A percentile compares a stretch with the other conserved stretches of the same genome.
Evolutionary conservation across 164 flowering plant species (phyloP).

Genomic region (Magnolia sinica): DNA sequence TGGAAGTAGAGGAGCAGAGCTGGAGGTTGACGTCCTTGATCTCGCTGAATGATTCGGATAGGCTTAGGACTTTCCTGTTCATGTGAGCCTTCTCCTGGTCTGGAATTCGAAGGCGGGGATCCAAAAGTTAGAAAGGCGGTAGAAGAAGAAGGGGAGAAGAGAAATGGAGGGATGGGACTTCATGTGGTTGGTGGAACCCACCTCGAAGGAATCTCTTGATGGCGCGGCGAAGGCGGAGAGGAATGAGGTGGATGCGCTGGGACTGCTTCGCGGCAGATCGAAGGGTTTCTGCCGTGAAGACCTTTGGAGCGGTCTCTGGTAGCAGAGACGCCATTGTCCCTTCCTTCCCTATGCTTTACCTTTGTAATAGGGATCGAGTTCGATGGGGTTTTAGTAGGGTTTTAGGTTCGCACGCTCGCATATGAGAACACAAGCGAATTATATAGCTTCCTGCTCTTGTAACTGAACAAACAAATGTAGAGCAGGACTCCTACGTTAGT

Average conservation of each 20-base stretch:
- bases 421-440: too few species aligned
- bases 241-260: slow-evolving; percentile 46
- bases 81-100: slow-evolving; percentile 71
- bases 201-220: slow-evolving; percentile 72
- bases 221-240: slow-evolving; percentile 84
- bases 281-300: slow-evolving; percentile 67
- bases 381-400: neutral
- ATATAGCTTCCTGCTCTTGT: too few species aligned
- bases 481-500: too few species aligned
- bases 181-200: slow-evolving; percentile 8
- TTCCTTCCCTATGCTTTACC: neutral
- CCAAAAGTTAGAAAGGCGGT: too few species aligned
- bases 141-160: neutral
- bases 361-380: too few species aligned
- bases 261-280: slow-evolving; percentile 81
- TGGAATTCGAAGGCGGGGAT: slow-evolving; percentile 19
- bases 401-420: too few species aligned
- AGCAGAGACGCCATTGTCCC: slow-evolving; percentile 47
- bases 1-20: slow-evolving; percentile 46
- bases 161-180: slow-evolving; percentile 1
- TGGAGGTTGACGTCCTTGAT: slow-evolving; percentile 60
- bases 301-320: slow-evolving; percentile 49
- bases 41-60: slow-evolving; percentile 60
- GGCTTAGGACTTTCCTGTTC: slow-evolving; percentile 71
- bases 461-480: too few species aligned